phyloP scores from a whole-genome alignment of 768 basidiomycete species.

The Obba rivulosa region DNA sequence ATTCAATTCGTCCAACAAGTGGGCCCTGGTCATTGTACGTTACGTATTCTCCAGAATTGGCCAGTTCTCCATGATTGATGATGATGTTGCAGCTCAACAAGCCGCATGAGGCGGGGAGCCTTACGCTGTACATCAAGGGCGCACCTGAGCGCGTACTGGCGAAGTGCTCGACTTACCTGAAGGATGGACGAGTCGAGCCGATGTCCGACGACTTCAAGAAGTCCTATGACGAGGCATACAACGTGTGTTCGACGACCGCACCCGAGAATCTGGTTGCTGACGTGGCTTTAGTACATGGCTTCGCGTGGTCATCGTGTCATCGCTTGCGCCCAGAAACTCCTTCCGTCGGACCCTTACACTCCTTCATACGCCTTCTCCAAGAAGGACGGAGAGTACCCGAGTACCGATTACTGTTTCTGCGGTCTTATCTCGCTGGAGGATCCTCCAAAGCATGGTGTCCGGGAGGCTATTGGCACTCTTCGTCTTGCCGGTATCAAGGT shows the following conservation, averaged over 20 bases:
- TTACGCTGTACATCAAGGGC: constrained; percentile 61
- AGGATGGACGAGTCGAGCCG: constrained; percentile 41
- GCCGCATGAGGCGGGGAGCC: constrained; percentile 39
- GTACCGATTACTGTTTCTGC: constrained; percentile 54
- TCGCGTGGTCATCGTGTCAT: constrained; percentile 73
- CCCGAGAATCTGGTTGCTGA: neutral
- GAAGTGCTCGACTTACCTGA: constrained; percentile 56
- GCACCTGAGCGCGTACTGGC: constrained; percentile 65
- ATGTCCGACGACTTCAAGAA: constrained; percentile 52
- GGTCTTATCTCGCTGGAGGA: constrained; percentile 66
- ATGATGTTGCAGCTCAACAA: constrained; percentile 43
- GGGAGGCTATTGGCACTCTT: constrained; percentile 66
- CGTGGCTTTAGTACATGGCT: constrained; percentile 55
- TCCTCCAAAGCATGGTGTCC: constrained; percentile 66
- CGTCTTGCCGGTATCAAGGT: constrained; percentile 70
- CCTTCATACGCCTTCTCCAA: constrained; percentile 46
- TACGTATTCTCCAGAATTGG: neutral
- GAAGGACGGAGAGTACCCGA: constrained; percentile 49
- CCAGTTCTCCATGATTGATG: neutral
- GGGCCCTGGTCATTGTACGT: constrained; percentile 64
- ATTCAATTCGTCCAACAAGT: constrained; percentile 71
- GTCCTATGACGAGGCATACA: constrained; percentile 56
- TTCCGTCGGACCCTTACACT: constrained; percentile 45
- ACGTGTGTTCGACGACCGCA: constrained; percentile 31
- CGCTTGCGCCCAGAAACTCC: constrained; percentile 59